phyloP scores from a whole-genome alignment of 805 yeast species.

The Saturnispora quitensis region DNA sequence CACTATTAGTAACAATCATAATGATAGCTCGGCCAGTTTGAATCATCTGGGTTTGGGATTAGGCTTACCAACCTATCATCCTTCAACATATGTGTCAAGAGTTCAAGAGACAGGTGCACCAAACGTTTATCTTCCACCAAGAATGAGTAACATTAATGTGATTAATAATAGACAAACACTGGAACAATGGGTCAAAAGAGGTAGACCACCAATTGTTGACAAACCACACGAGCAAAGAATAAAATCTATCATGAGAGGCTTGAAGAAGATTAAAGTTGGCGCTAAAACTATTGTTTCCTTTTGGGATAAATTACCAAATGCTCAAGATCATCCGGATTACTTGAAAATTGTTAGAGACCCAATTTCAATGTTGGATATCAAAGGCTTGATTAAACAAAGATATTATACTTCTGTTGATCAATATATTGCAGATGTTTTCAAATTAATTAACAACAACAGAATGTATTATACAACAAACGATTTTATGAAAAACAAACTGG shows the following conservation, averaged over 20 bases:
- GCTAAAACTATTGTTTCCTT: slow-evolving; percentile 36
- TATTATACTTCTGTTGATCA: slow-evolving; percentile 67
- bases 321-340: slow-evolving; percentile 44
- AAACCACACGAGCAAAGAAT: slow-evolving; percentile 88
- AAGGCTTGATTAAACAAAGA: slow-evolving; percentile 77
- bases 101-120: slow-evolving; percentile 21
- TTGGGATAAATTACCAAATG: slow-evolving; percentile 80
- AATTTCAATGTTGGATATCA: slow-evolving; percentile 60
- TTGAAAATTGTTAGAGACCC: slow-evolving; percentile 49
- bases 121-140: slow-evolving; percentile 24
- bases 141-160: slow-evolving; percentile 11
- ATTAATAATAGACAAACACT: slow-evolving; percentile 20
- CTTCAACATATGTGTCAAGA: slow-evolving; percentile 21
- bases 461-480: slow-evolving; percentile 51
- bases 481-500: slow-evolving; percentile 51
- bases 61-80: slow-evolving; percentile 19
- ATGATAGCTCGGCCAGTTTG: not conserved
- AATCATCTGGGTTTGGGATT: slow-evolving; percentile 7
- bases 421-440: slow-evolving; percentile 67
- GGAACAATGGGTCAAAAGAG: slow-evolving; percentile 56
- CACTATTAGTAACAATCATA: not conserved
- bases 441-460: slow-evolving; percentile 69
- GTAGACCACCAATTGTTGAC: slow-evolving; percentile 86
- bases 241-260: slow-evolving; percentile 71
- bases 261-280: slow-evolving; percentile 62